A percentile compares a stretch with the other conserved stretches of the same genome.
These are phyloP conservation scores for Mortierella sp. DNA, from an alignment of 371 early-diverging fungal genomes.

Conservation along the genomic window DNA sequence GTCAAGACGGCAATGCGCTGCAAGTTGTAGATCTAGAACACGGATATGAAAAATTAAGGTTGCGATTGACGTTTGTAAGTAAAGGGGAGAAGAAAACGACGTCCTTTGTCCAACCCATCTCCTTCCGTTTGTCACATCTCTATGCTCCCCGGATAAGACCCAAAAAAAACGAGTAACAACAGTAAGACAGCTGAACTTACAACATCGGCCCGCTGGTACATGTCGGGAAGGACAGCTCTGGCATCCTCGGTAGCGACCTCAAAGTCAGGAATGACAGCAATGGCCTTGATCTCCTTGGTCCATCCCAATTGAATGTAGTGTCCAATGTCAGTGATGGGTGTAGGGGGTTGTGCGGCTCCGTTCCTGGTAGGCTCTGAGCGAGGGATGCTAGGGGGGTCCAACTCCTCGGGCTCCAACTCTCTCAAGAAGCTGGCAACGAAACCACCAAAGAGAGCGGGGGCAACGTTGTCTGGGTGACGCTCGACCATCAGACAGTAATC, in stretches of 20 bases:
- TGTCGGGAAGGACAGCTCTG: constrained; percentile 86
- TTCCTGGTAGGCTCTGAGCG: constrained; percentile 67
- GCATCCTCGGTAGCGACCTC: constrained; percentile 93
- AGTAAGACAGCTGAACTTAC: constrained; percentile 62
- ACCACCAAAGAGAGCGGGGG: constrained; percentile 94
- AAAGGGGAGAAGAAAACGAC: background rate
- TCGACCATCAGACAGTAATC: constrained; percentile 93
- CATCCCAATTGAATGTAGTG: constrained; percentile 77
- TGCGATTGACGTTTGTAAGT: constrained; percentile 1
- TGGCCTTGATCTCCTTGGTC: constrained; percentile 79
- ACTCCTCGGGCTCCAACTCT: constrained; percentile 68
- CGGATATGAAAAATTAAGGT: constrained; percentile 9
- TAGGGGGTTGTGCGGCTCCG: constrained; percentile 59
- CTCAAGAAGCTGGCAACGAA: constrained; percentile 89
- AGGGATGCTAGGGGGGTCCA: constrained; percentile 65
- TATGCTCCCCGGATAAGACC: background rate
- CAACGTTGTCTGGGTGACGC: constrained; percentile 97
- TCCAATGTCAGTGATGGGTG: constrained; percentile 77
- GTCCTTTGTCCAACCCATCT: background rate
- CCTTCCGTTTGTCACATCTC: background rate
- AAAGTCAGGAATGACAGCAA: constrained; percentile 93
- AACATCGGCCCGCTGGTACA: constrained; percentile 84
- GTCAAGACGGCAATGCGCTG: constrained; percentile 93
- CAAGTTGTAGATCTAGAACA: constrained; percentile 86
- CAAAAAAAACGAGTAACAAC: background rate